Conservation (phyloP, 306 rosid genomes). For the Cucumis hystrix region DNA sequence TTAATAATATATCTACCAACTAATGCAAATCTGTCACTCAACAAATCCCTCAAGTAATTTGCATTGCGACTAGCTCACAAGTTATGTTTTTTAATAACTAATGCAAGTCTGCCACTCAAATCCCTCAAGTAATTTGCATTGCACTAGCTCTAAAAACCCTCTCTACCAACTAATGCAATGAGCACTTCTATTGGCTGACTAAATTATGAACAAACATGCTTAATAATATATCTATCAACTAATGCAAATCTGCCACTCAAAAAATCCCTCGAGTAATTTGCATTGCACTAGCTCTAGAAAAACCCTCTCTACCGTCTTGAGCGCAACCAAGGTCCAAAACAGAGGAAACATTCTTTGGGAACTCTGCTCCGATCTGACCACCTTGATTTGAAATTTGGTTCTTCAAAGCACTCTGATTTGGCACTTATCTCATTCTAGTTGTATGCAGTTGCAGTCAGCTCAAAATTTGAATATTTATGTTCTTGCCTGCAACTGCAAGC, state of each 20-base stretch:
- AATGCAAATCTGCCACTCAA: background rate
- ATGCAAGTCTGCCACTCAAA: background rate
- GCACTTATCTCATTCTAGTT: background rate
- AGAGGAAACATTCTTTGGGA: too few species aligned
- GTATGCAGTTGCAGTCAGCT: background rate
- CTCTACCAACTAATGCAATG: too few species aligned
- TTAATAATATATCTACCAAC: background rate
- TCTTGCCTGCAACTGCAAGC: constrained; percentile 30
- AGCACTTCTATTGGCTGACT: too few species aligned
- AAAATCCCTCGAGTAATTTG: background rate
- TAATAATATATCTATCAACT: too few species aligned
- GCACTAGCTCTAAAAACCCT: background rate
- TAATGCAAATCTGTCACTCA: background rate
- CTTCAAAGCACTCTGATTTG: background rate
- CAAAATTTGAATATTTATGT: background rate
- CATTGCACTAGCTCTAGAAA: background rate
- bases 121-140: background rate
- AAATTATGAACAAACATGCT: too few species aligned
- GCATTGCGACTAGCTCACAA: background rate
- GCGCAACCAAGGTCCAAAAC: too few species aligned
- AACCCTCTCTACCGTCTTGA: background rate
- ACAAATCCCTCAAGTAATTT: background rate
- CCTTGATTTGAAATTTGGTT: background rate
- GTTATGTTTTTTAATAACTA: background rate
- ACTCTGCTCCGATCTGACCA: background rate